These are phyloP conservation scores for Comarum palustre DNA, from an alignment of 306 rosid genomes.

Conservation along the genomic window DNA sequence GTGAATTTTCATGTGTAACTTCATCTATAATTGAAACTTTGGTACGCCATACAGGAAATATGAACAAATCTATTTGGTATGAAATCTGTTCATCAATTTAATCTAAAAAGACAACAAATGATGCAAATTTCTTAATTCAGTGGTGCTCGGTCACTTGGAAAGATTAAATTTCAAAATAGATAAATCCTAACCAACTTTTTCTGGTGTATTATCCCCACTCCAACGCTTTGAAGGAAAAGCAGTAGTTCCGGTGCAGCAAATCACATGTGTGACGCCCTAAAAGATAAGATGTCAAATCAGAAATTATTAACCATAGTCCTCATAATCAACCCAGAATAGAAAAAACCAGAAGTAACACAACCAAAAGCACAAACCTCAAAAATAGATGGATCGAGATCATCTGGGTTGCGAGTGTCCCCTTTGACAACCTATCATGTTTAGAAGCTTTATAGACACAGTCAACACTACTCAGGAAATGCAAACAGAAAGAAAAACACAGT, in stretches of 20 bases:
- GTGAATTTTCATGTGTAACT: not conserved
- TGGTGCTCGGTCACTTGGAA: not conserved
- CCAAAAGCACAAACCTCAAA: constrained; percentile 57
- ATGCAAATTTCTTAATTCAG: not conserved
- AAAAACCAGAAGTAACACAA: not conserved
- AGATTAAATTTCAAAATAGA: not conserved
- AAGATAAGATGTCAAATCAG: constrained; percentile 24
- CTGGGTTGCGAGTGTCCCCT: constrained; percentile 76
- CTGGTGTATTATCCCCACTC: constrained; percentile 89
- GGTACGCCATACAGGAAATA: not conserved
- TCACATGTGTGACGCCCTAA: constrained; percentile 93
- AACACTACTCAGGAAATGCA: not conserved
- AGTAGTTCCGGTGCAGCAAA: constrained; percentile 94
- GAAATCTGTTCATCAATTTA: not conserved
- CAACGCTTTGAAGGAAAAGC: constrained; percentile 95
- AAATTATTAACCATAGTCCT: constrained; percentile 1
- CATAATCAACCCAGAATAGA: not conserved
- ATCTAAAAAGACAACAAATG: not conserved
- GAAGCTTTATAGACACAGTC: constrained; percentile 19
- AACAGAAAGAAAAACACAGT: not conserved
- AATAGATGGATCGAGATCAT: constrained; percentile 67
- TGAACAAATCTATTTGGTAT: not conserved
- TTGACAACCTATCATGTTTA: constrained; percentile 56
- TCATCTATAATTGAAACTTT: not conserved
- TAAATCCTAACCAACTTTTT: constrained; percentile 71